Conservation (phyloP, 2,329 filamentous ascomycete species). For the Polychaeton citri region DNA sequence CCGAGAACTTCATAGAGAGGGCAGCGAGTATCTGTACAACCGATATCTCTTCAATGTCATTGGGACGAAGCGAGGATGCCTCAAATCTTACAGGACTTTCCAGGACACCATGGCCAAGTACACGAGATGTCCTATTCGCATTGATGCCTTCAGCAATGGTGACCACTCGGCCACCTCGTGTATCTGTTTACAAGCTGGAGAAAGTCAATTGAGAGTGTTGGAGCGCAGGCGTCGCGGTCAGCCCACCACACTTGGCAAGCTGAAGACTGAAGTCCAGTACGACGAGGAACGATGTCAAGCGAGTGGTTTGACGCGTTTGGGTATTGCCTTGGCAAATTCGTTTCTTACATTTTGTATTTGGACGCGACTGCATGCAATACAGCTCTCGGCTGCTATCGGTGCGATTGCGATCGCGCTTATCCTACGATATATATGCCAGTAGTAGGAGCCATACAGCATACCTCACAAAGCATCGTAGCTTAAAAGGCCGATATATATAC, state of each 20-base stretch:
- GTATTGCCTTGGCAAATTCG: too few species aligned
- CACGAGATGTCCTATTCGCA: slow-evolving; percentile 9
- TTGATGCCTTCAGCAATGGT: slow-evolving; percentile 20
- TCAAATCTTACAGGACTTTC: slow-evolving; percentile 11
- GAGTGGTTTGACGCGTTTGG: too few species aligned
- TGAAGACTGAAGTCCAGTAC: slow-evolving; percentile 9
- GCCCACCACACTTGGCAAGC: slow-evolving; percentile 5
- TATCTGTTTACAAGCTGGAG: slow-evolving; percentile 14
- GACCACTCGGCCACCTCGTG: slow-evolving; percentile 17
- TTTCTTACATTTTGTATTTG: too few species aligned
- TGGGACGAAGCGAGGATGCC: slow-evolving; percentile 16
- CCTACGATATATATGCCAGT: too few species aligned
- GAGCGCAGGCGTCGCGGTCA: slow-evolving; percentile 11
- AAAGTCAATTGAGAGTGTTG: slow-evolving; percentile 8
- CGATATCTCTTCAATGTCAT: slow-evolving; percentile 20
- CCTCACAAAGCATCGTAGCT: too few species aligned
- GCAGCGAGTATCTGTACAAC: slow-evolving; percentile 16
- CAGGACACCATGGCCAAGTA: slow-evolving; percentile 9
- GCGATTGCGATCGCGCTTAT: too few species aligned
- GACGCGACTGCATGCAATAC: too few species aligned
- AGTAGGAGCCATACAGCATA: too few species aligned
- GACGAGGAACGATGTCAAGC: too few species aligned
- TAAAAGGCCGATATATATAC: too few species aligned
- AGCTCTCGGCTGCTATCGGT: too few species aligned
- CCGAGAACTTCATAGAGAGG: slow-evolving; percentile 12